These are phyloP conservation scores for Tilletia walkeri DNA, from an alignment of 1,284 basidiomycete genomes.

Conservation along the genomic window DNA sequence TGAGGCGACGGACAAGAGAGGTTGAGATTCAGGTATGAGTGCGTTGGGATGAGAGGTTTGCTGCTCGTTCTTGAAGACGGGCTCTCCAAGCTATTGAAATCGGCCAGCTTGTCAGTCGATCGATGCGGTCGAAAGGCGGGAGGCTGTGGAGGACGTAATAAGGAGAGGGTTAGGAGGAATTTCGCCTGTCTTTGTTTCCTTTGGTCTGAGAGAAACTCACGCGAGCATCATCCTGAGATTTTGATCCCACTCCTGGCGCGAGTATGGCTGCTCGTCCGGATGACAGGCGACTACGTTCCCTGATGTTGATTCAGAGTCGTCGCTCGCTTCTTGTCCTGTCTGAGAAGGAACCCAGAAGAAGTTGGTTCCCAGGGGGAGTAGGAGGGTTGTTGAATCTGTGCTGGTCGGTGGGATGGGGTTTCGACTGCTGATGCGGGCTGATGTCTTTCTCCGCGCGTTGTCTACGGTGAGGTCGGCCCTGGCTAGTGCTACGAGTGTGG, in stretches of 20 bases:
- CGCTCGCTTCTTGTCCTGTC: too few relatives aligned
- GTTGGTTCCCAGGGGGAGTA: not conserved
- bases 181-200: not conserved
- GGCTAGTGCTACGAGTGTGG: constrained; percentile 11
- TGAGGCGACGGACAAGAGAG: too few relatives aligned
- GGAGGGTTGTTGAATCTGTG: not conserved
- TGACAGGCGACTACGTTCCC: not conserved
- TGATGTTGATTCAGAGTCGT: too few relatives aligned
- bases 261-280: constrained; percentile 4
- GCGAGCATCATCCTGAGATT: constrained; percentile 9
- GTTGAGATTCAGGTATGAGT: too few relatives aligned
- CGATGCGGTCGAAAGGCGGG: not conserved
- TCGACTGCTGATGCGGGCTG: not conserved
- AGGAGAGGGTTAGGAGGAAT: not conserved
- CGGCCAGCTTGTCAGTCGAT: not conserved
- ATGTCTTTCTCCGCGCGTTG: constrained; percentile 13
- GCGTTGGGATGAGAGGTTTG: too few relatives aligned
- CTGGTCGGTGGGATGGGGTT: not conserved
- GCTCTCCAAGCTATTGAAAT: not conserved
- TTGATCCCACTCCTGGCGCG: not conserved
- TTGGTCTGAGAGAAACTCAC: not conserved
- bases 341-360: constrained; percentile 9
- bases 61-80: not conserved
- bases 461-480: constrained; percentile 20
- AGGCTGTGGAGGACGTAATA: not conserved